These are phyloP conservation scores for Coprinellus micaceus DNA, from an alignment of 768 basidiomycete species.

Conservation along the genomic window DNA sequence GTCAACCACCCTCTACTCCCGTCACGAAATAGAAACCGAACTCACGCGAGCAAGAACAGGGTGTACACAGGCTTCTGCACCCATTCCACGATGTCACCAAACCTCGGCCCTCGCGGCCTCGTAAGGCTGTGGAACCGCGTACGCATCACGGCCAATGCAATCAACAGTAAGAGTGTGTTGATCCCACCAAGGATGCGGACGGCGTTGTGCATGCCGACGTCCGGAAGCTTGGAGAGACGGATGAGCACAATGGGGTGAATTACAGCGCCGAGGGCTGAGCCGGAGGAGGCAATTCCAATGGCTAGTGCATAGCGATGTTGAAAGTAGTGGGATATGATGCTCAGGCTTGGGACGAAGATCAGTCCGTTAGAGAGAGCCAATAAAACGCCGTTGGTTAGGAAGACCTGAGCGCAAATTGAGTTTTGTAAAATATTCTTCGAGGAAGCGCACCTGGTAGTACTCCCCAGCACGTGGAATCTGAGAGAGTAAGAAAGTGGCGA, in stretches of 20 bases:
- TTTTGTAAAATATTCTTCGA: no score
- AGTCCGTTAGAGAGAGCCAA: constrained; percentile 48
- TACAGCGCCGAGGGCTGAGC: constrained; percentile 42
- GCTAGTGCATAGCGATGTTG: constrained; percentile 42
- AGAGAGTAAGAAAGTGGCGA: constrained; percentile 33
- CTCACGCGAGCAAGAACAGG: constrained; percentile 13
- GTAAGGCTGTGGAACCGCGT: constrained; percentile 34
- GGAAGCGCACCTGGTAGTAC: constrained; percentile 31
- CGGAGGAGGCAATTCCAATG: constrained; percentile 44
- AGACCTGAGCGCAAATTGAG: no score
- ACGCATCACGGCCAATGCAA: constrained; percentile 30
- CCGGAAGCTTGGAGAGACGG: constrained; percentile 32
- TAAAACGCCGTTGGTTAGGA: constrained; percentile 48
- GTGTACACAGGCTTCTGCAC: constrained; percentile 27
- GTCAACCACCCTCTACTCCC: not conserved
- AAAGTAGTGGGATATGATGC: constrained; percentile 54
- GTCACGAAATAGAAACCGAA: not conserved
- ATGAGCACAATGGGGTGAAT: constrained; percentile 61
- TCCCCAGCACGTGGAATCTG: constrained; percentile 29
- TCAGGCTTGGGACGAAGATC: constrained; percentile 42
- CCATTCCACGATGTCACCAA: constrained; percentile 24
- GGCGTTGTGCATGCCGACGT: constrained; percentile 36
- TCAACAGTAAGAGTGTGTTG: constrained; percentile 28
- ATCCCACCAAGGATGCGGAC: constrained; percentile 37
- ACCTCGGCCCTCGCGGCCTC: constrained; percentile 21